These are phyloP conservation scores for Xenoacremonium recifei DNA, from an alignment of 2,329 filamentous ascomycete genomes.

Conservation along the genomic window DNA sequence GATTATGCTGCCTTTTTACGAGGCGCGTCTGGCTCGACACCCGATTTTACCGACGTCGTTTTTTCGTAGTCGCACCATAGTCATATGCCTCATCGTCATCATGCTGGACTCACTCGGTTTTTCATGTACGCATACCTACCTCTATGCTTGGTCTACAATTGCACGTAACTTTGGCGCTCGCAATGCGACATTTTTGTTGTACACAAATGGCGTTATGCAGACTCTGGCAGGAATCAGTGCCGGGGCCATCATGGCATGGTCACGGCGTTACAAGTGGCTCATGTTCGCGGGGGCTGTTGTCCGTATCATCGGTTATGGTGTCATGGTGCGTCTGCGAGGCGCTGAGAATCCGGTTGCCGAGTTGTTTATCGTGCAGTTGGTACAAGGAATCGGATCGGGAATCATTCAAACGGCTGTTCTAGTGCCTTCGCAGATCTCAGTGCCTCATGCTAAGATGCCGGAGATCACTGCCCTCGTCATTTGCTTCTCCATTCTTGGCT, in stretches of 20 bases:
- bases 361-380: not conserved
- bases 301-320: not conserved
- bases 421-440: not conserved
- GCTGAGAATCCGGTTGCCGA: not conserved
- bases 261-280: not conserved
- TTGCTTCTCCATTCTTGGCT: not conserved
- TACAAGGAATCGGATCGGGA: not conserved
- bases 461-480: not conserved
- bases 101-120: not conserved
- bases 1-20: not conserved
- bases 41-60: not conserved
- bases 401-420: not conserved
- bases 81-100: not conserved
- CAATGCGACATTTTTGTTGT: not conserved
- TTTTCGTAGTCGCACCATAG: not conserved
- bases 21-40: not conserved
- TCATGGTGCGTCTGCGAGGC: not conserved
- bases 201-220: not conserved
- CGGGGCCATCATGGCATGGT: not conserved
- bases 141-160: not conserved
- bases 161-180: not conserved
- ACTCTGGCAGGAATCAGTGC: not conserved
- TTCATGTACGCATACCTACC: not conserved
- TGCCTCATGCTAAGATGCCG: not conserved
- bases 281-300: not conserved